Evolutionary conservation across 1,284 basidiomycete species (phyloP), one percentile per base, ranked within the genome.

Genomic region (Bjerkandera adusta): DNA sequence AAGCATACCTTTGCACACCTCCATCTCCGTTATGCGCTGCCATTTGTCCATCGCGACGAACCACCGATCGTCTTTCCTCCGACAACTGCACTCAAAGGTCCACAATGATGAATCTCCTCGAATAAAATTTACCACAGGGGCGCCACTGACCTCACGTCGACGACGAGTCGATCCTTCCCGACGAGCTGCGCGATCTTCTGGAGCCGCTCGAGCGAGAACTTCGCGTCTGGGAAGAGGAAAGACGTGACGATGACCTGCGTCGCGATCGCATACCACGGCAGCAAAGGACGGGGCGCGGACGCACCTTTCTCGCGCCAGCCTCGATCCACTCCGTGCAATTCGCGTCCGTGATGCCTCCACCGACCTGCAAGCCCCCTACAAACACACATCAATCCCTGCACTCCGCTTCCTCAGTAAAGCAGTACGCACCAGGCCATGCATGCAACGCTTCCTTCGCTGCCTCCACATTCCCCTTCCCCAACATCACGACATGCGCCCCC

Each of bases 11-110:
- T 85, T 71, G 50, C 78, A 88, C 15, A 99, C 90, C 60, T 90
- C 85, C 85, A 93, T 92, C 60, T 98, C 91, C 0, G 97, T 98
- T 45, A 97, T 79, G 48, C 90, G 88, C 66, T 97, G 95, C 97
- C 97, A 99, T 61, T 94, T 92, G 69, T 99, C 97, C 94, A 97
- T 98, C 1, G 97, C 95, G 5, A 99, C 90, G 29, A 94, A 75
- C 97, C 97, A 99, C 54, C 74, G 83, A 29, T 81, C 70, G 11
- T 73, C 86, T 59, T 81, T 72, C 57, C 81, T 79, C 16, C 96
- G 83, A 68, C 97, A 99, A 64, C 96, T 96, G 43, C 11, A 21
- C 26, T n/a, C 12, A 30, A 3, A 50, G 11, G 48, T 42, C 27
- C 41, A 42, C 33, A 41, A 11, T 29, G 25, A 18, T 32, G n/a